A percentile compares a stretch with the other conserved stretches of the same genome.
These are phyloP conservation scores for Cercospora sp. DNA, from an alignment of 2,329 filamentous ascomycete genomes.

Conservation along the genomic window DNA sequence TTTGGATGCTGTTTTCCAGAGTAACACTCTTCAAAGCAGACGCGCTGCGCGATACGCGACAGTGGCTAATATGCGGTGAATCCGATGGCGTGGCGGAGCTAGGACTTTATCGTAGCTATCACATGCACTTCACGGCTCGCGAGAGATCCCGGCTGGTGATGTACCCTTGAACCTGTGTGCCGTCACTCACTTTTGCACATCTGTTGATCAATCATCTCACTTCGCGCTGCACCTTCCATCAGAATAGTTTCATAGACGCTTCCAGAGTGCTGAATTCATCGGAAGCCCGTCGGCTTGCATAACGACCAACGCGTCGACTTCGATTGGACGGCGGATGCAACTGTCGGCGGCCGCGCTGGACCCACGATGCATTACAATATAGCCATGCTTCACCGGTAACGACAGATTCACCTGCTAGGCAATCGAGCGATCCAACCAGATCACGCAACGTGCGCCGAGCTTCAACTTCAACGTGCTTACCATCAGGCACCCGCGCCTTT, in stretches of 20 bases:
- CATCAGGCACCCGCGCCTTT: not conserved
- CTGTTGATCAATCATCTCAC: slow-evolving; percentile 1
- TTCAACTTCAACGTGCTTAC: not conserved
- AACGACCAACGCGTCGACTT: not conserved
- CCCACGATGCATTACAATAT: slow-evolving; percentile 11
- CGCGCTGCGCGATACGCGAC: slow-evolving; percentile 3
- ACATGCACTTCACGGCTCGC: slow-evolving; percentile 2
- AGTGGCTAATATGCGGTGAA: slow-evolving; percentile 4
- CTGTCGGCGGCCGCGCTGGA: not conserved
- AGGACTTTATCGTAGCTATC: slow-evolving; percentile 1
- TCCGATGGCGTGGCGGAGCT: slow-evolving; percentile 3
- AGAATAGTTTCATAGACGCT: not conserved
- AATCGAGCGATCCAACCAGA: slow-evolving; percentile 2
- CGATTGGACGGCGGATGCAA: not conserved
- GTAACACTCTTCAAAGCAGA: not conserved
- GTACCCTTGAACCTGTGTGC: not conserved
- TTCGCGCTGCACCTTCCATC: not conserved
- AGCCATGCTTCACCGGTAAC: slow-evolving; percentile 17
- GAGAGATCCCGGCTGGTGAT: slow-evolving; percentile 1
- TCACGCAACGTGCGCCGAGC: not conserved
- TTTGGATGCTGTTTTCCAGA: not conserved
- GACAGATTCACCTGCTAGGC: not conserved
- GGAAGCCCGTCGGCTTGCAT: not conserved
- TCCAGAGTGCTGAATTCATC: not conserved
- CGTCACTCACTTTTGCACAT: not conserved